Evolutionary conservation across 108 stramenopile species (phyloP), one percentile per base, ranked within the genome.

Genomic region (Cylindrotheca closterium): DNA sequence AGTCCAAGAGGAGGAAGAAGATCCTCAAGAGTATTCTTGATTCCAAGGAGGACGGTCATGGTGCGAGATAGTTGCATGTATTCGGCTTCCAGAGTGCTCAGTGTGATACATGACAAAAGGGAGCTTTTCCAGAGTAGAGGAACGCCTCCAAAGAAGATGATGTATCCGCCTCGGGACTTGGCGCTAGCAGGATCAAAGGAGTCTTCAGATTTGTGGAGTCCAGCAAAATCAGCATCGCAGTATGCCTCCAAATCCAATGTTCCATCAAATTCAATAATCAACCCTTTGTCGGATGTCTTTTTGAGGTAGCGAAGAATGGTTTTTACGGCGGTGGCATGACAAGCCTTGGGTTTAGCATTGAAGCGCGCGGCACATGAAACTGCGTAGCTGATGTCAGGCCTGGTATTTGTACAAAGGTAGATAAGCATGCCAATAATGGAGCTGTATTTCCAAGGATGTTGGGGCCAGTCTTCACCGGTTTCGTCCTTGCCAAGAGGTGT

Each of bases 401-500:
- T 7, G 42, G 42, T 45, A 15, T 45, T 45, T 7, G 12, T 12
- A 15, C 12, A 45, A 7, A 45, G 15, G 15, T 45, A 45, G 42
- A 45, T 7, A 7, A 45, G 42, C 42, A 45, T 45, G 7, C 42
- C 42, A 45, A 45, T 15, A 45, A 45, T 45, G n/a, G n/a, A n/a
- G n/a, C n/a, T n/a, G n/a, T n/a, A n/a, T n/a, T n/a, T n/a, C n/a
- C n/a, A n/a, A n/a, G n/a, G n/a, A n/a, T n/a, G n/a, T n/a, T n/a
- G n/a, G n/a, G n/a, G n/a, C n/a, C n/a, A n/a, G n/a, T n/a, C n/a
- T n/a, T n/a, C n/a, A n/a, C n/a, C n/a, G n/a, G n/a, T n/a, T n/a
- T n/a, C n/a, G 50, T 80, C 79, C 12, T 46, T 24, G 0, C 64
- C 75, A 56, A 84, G 73, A 34, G 75, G 47, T 22, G n/a, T 30